A percentile compares a stretch with the other conserved stretches of the same genome.
Evolutionary conservation across 768 basidiomycete genomes (phyloP).

Genomic region (Kwoniella sp.): DNA sequence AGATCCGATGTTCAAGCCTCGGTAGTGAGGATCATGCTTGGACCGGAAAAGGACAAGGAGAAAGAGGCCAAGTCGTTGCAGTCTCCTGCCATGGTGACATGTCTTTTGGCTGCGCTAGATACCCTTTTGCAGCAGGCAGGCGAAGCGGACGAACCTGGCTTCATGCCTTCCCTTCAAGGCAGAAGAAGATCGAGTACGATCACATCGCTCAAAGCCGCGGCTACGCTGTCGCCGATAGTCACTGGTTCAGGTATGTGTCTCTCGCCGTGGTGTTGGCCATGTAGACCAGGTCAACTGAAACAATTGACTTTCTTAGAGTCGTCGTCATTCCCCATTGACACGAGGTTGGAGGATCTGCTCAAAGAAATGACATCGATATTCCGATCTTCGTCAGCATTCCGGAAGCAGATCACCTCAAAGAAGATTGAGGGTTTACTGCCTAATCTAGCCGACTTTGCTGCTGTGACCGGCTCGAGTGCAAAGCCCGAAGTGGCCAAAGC

Average conservation of each 20-base stretch:
- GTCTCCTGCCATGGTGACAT: slow-evolving; percentile 62
- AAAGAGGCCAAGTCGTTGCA: slow-evolving; percentile 22
- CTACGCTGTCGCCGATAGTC: slow-evolving; percentile 22
- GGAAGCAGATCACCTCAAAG: slow-evolving; percentile 32
- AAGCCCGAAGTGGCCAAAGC: slow-evolving; percentile 20
- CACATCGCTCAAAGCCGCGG: slow-evolving; percentile 34
- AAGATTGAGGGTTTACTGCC: slow-evolving; percentile 41
- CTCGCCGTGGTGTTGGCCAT: background rate
- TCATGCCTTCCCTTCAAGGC: slow-evolving; percentile 14
- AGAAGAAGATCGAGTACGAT: slow-evolving; percentile 39
- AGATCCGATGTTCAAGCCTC: slow-evolving; percentile 67
- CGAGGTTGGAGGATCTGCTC: slow-evolving; percentile 32
- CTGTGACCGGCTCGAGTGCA: slow-evolving; percentile 27
- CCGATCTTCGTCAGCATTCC: slow-evolving; percentile 34
- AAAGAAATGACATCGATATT: slow-evolving; percentile 30
- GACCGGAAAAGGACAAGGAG: slow-evolving; percentile 46
- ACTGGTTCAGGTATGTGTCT: slow-evolving; percentile 14
- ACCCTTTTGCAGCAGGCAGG: slow-evolving; percentile 60
- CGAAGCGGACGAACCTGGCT: slow-evolving; percentile 32
- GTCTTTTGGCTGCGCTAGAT: slow-evolving; percentile 71
- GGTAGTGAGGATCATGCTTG: slow-evolving; percentile 71
- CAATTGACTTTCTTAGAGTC: slow-evolving; percentile 1
- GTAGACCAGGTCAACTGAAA: background rate
- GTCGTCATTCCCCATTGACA: slow-evolving; percentile 9
- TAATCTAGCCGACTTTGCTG: slow-evolving; percentile 44